These are phyloP conservation scores for Teunomyces atbi DNA, from an alignment of 805 yeast genomes.

Conservation along the genomic window DNA sequence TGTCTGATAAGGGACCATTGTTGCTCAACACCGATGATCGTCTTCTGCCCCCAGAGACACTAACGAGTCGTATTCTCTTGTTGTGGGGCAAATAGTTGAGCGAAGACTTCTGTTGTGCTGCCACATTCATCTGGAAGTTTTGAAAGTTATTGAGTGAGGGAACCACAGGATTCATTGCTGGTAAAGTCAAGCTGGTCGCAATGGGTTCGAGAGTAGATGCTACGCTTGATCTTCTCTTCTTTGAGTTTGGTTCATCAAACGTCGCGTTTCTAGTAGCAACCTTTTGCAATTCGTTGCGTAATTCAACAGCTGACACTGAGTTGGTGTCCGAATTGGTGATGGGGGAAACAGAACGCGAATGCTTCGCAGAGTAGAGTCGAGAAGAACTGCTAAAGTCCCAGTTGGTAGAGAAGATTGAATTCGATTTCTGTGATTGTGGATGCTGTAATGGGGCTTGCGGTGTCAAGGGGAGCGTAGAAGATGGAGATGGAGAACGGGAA, in stretches of 20 bases:
- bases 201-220: constrained; percentile 11
- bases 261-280: constrained; percentile 8
- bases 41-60: constrained; percentile 42
- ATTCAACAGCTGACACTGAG: constrained; percentile 15
- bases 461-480: constrained; percentile 1
- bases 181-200: constrained; percentile 21
- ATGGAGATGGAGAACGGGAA: constrained; percentile 1
- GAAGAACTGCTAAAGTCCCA: constrained; percentile 14
- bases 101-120: constrained; percentile 16
- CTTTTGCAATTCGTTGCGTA: background rate
- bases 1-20: constrained; percentile 60
- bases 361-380: background rate
- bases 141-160: constrained; percentile 37
- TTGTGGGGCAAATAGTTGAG: constrained; percentile 57
- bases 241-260: constrained; percentile 4
- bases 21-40: constrained; percentile 56
- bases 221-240: constrained; percentile 14
- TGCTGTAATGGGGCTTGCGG: constrained; percentile 7
- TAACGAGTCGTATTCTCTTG: constrained; percentile 50
- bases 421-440: constrained; percentile 10
- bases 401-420: constrained; percentile 16
- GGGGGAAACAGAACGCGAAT: constrained; percentile 12
- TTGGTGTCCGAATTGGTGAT: constrained; percentile 10
- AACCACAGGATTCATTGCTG: constrained; percentile 40
- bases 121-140: constrained; percentile 15